Conservation (phyloP, 345 rosid species). For the Syzygium grande region DNA sequence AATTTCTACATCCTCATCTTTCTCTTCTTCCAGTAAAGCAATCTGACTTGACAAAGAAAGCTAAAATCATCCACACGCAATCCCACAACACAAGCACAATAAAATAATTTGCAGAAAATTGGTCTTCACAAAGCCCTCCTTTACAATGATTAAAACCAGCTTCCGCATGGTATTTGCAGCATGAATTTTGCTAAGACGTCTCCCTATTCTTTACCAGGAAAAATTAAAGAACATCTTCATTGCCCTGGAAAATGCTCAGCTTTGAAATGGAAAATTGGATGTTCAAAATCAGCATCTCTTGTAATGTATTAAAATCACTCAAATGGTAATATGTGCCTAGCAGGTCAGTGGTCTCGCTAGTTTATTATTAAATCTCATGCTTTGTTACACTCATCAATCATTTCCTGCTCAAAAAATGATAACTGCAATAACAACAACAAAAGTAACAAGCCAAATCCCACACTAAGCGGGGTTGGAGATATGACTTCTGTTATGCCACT, state of each 20-base stretch:
- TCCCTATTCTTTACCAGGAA: not conserved
- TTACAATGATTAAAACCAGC: not conserved
- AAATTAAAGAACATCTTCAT: not conserved
- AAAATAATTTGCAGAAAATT: not conserved
- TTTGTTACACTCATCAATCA: not conserved
- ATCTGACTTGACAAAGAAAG: constrained; percentile 39
- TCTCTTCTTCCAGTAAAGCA: constrained; percentile 66
- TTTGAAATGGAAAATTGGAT: not conserved
- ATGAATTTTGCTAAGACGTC: not conserved
- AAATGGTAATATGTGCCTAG: not conserved
- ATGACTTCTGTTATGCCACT: not conserved
- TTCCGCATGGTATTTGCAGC: not conserved
- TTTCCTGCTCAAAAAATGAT: not conserved
- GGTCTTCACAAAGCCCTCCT: not conserved
- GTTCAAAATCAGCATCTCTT: not conserved
- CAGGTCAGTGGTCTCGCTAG: not conserved
- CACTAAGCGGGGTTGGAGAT: not conserved
- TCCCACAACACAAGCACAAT: not conserved
- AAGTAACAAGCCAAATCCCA: not conserved
- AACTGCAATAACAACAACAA: not conserved
- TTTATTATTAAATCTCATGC: not conserved
- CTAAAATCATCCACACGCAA: constrained; percentile 3
- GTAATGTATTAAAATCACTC: not conserved
- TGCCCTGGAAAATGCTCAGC: not conserved
- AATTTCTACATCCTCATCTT: constrained; percentile 38